Percentiles rank a stretch among this genome's conserved stretches.
Evolutionary conservation across 2,329 filamentous ascomycete species (phyloP).

Genomic region (Xylaria sp.): DNA sequence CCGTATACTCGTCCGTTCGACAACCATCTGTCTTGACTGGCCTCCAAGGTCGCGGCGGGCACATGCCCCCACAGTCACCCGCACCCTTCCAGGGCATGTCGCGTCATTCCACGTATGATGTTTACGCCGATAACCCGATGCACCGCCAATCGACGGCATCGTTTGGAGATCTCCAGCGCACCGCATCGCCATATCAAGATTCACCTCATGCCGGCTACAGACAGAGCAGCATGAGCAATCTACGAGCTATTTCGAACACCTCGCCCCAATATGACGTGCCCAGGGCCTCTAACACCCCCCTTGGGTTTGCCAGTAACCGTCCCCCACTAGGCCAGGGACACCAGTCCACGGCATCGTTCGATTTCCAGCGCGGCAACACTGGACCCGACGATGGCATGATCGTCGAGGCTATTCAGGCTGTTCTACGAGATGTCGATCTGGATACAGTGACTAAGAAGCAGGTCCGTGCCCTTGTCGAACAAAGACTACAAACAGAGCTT

Average conservation of each 20-base stretch:
- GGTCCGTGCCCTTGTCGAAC: conserved; percentile 88
- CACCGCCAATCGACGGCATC: conserved; percentile 79
- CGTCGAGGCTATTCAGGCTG: conserved; percentile 82
- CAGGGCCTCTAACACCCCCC: conserved; percentile 56
- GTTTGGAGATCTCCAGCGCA: conserved; percentile 62
- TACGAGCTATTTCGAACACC: conserved; percentile 58
- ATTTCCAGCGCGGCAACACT: conserved; percentile 65
- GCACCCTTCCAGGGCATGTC: conserved; percentile 69
- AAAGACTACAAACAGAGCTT: conserved; percentile 89
- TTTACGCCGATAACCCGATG: conserved; percentile 63
- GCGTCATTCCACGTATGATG: conserved; percentile 56
- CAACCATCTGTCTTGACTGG: conserved; percentile 89
- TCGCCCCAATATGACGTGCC: conserved; percentile 56
- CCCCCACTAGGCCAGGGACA: conserved; percentile 59
- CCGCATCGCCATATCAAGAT: conserved; percentile 69
- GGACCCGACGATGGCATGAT: conserved; percentile 85
- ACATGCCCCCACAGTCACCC: conserved; percentile 86
- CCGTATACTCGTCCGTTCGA: conserved; percentile 91
- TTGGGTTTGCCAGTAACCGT: conserved; percentile 60
- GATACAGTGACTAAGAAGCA: conserved; percentile 99
- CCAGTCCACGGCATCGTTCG: conserved; percentile 64
- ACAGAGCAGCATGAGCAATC: conserved; percentile 74
- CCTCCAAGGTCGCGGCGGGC: conserved; percentile 75
- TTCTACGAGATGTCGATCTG: conserved; percentile 87
- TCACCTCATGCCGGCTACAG: conserved; percentile 56